These are phyloP conservation scores for Penicillium robsamsonii DNA, from an alignment of 495 filamentous ascomycete genomes.

Conservation along the genomic window DNA sequence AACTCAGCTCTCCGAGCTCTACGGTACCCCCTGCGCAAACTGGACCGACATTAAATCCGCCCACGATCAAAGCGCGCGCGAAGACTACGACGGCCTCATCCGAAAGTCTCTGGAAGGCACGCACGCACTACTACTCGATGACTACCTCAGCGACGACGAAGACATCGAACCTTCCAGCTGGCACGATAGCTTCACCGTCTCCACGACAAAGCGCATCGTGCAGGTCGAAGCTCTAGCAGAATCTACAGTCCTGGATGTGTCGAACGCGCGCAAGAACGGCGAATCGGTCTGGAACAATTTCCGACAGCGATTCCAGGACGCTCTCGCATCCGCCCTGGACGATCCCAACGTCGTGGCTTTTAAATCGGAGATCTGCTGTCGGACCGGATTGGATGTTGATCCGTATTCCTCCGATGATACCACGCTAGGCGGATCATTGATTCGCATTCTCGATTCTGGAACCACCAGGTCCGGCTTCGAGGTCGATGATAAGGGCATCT, in stretches of 20 bases:
- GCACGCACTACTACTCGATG: conserved; percentile 77
- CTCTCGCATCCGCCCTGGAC: conserved; percentile 52
- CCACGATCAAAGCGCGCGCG: conserved; percentile 52
- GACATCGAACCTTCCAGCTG: conserved; percentile 61
- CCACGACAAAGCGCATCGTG: conserved; percentile 71
- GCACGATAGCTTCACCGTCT: conserved; percentile 66
- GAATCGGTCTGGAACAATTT: conserved; percentile 40
- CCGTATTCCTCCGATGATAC: conserved; percentile 29
- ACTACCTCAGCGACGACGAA: conserved; percentile 60
- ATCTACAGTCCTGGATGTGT: conserved; percentile 53
- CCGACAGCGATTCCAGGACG: conserved; percentile 41
- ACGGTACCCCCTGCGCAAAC: conserved; percentile 52
- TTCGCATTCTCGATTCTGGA: conserved; percentile 27
- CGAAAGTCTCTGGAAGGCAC: conserved; percentile 68
- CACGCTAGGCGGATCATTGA: conserved; percentile 32
- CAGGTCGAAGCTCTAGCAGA: conserved; percentile 78
- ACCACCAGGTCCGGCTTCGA: conserved; percentile 39
- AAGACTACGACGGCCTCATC: conserved; percentile 58
- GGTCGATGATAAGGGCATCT: conserved; percentile 63
- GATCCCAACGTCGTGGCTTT: conserved; percentile 76
- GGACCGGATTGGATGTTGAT: conserved; percentile 63
- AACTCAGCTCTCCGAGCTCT: conserved; percentile 62
- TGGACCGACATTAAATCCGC: conserved; percentile 64
- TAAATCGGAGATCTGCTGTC: conserved; percentile 83
- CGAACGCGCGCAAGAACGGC: conserved; percentile 22